Conservation (phyloP, 2,329 filamentous ascomycete species). For the Tolypocladium album region DNA sequence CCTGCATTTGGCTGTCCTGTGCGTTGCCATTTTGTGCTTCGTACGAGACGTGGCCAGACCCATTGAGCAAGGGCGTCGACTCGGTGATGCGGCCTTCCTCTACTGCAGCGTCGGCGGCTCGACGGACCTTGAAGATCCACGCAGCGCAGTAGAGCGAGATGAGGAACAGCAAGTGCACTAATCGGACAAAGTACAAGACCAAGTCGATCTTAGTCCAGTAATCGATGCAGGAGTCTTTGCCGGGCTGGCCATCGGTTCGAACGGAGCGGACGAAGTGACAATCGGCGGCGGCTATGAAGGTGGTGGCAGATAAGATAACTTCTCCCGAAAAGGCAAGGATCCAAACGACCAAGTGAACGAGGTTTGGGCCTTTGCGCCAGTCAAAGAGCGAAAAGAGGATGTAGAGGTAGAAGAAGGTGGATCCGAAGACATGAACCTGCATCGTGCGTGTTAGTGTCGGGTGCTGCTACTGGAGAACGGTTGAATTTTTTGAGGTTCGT, state of each 20-base stretch:
- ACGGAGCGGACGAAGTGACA: constrained; percentile 47
- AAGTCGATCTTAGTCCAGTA: constrained; percentile 46
- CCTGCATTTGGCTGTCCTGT: not conserved
- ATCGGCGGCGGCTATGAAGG: constrained; percentile 56
- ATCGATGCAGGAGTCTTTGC: constrained; percentile 20
- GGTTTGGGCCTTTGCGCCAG: constrained; percentile 67
- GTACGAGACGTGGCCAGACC: constrained; percentile 21
- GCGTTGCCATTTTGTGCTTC: constrained; percentile 19
- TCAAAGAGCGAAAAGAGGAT: constrained; percentile 81
- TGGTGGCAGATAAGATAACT: constrained; percentile 56
- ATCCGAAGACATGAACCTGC: constrained; percentile 76
- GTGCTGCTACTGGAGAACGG: not conserved
- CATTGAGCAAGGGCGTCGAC: constrained; percentile 50
- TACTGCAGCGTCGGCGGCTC: constrained; percentile 19
- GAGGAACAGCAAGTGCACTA: constrained; percentile 54
- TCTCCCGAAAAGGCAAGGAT: constrained; percentile 62
- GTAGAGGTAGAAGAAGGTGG: constrained; percentile 79
- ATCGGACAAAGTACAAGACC: constrained; percentile 54
- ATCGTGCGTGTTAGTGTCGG: not conserved
- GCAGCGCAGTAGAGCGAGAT: constrained; percentile 35
- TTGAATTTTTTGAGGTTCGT: not conserved
- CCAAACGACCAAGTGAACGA: constrained; percentile 76
- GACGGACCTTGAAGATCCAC: constrained; percentile 28
- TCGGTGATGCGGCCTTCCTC: constrained; percentile 40
- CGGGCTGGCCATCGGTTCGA: constrained; percentile 12